Evolutionary conservation across 768 basidiomycete species (phyloP).

Genomic region (Suillus hirtellus): DNA sequence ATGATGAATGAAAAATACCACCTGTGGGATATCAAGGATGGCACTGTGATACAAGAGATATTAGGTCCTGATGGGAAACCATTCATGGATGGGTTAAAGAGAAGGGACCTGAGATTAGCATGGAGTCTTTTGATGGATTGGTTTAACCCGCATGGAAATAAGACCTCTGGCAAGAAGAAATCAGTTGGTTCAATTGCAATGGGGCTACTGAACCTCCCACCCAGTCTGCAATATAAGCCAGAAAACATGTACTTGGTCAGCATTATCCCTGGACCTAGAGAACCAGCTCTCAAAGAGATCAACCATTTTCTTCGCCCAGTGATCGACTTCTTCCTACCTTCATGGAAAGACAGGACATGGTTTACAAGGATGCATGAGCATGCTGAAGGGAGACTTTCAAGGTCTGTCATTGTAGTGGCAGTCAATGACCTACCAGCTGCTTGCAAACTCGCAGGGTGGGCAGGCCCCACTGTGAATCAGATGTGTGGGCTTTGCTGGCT

Average conservation of each 20-base stretch:
- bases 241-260: slow-evolving; percentile 43
- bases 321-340: slow-evolving; percentile 32
- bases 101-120: slow-evolving; percentile 14
- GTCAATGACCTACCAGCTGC: slow-evolving; percentile 34
- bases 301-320: slow-evolving; percentile 38
- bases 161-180: slow-evolving; percentile 30
- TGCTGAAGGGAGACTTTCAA: slow-evolving; percentile 26
- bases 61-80: slow-evolving; percentile 26
- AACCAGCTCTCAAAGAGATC: slow-evolving; percentile 34
- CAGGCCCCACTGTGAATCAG: background rate
- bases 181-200: slow-evolving; percentile 19
- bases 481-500: slow-evolving; percentile 12
- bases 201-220: slow-evolving; percentile 35
- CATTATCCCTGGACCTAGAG: slow-evolving; percentile 42
- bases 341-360: slow-evolving; percentile 32
- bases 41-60: slow-evolving; percentile 24
- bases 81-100: slow-evolving; percentile 13
- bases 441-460: slow-evolving; percentile 25
- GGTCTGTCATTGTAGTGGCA: slow-evolving; percentile 24
- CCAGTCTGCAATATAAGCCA: slow-evolving; percentile 27
- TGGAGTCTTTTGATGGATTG: slow-evolving; percentile 38
- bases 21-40: slow-evolving; percentile 32
- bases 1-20: slow-evolving; percentile 1
- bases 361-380: slow-evolving; percentile 22
- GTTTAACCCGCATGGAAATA: slow-evolving; percentile 38